Evolutionary conservation across 768 basidiomycete species (phyloP), one percentile per base, ranked within the genome.

Genomic region (Russula ochroleuca): DNA sequence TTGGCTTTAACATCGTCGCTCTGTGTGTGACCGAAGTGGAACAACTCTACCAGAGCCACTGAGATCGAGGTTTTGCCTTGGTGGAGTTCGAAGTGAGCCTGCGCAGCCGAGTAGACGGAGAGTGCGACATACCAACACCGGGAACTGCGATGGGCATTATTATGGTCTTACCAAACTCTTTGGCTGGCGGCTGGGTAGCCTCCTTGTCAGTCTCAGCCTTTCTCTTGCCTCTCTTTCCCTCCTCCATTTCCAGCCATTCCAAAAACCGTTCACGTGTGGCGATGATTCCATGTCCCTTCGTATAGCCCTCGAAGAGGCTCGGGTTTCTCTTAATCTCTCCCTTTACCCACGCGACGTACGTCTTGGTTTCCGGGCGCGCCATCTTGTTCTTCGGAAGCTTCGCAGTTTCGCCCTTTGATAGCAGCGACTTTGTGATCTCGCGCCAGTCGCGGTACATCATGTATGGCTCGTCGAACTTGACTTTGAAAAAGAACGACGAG

Each of bases 401-500:
- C 6, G 71, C 73, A 1, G 75, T 70, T 17, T 64, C 74, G 57
- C 69, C 70, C 43, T 71, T 67, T 57, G 76, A 70, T 10, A 94
- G 78, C n/a, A 96, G 78, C 13, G 73, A 75, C 72, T 92, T 91
- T 7, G 97, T 98, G 57, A 95, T 80, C 75, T 98, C 96, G 60
- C 96, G 83, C 94, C 94, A 98, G 72, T 95, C 92, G 60, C 97
- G 88, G 76, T 97, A 98, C 86, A 96, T 95, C 82, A 98, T 86
- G 73, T 99, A 99, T 2, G 96, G 96, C 71, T 98, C 93, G 74
- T 98, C 94, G 74, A 98, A 98, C 73, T 99, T 99, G 77, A 98
- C 82, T 73, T 99, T 99, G 86, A 97, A 98, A 82, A 99, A 98
- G 80, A 98, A 96, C 0, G 92, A 88, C 2, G 89, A 85, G 35